These are phyloP conservation scores for Mucor sp. DNA, from an alignment of 371 early-diverging fungal genomes.

Conservation along the genomic window DNA sequence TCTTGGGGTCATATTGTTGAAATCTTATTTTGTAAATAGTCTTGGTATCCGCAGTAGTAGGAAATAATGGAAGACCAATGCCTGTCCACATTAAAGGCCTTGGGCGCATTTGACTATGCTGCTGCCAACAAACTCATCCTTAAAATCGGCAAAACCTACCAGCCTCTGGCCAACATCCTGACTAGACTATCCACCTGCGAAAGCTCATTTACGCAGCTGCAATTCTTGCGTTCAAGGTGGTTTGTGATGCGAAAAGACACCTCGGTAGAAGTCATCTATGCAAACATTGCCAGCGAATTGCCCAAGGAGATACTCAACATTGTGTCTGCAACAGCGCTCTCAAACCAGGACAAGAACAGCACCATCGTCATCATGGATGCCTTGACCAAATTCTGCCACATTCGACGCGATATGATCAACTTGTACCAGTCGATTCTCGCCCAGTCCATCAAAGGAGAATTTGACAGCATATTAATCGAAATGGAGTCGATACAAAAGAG, in stretches of 20 bases:
- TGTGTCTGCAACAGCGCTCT: slow-evolving; percentile 4
- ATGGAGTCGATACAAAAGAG: slow-evolving; percentile 17
- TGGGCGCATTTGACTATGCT: slow-evolving; percentile 63
- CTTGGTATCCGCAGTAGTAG: neutral
- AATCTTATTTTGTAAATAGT: slow-evolving; percentile 1
- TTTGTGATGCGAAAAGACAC: slow-evolving; percentile 51
- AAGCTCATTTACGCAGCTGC: slow-evolving; percentile 39
- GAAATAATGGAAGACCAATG: slow-evolving; percentile 30
- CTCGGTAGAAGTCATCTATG: slow-evolving; percentile 35
- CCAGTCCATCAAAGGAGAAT: slow-evolving; percentile 27
- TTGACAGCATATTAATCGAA: slow-evolving; percentile 16
- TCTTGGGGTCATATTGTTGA: neutral
- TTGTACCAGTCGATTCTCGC: slow-evolving; percentile 35
- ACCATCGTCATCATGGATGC: slow-evolving; percentile 26
- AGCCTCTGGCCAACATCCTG: slow-evolving; percentile 35
- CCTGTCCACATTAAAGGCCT: slow-evolving; percentile 43
- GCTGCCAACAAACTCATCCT: slow-evolving; percentile 53
- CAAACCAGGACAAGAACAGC: slow-evolving; percentile 10
- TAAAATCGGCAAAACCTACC: slow-evolving; percentile 36
- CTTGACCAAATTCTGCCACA: slow-evolving; percentile 28
- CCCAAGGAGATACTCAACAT: slow-evolving; percentile 30
- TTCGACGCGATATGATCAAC: slow-evolving; percentile 40
- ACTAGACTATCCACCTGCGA: slow-evolving; percentile 33
- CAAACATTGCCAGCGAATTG: slow-evolving; percentile 35
- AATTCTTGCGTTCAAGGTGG: slow-evolving; percentile 47